Evolutionary conservation across 192 early-diverging fungal species (phyloP), one percentile per base, ranked within the genome.

Genomic region (Globomyces pollinis-pini): DNA sequence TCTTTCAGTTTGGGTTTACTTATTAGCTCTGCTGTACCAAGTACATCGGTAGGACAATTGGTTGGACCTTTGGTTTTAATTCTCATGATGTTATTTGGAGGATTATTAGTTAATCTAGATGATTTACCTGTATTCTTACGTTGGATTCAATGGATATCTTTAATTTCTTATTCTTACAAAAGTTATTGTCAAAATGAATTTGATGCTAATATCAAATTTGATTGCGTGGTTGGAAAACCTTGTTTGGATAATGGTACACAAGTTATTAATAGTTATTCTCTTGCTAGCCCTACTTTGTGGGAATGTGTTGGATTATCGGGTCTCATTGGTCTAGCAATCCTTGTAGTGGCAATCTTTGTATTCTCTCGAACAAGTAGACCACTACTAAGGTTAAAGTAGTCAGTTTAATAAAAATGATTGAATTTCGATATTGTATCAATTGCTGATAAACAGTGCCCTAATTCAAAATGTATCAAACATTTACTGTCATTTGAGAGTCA

Each of bases 131-230:
- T 67, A 1, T 69, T 77, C 31, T 30, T 66, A 12, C 65, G 68
- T 42, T 18, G 41, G 41, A 43, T 64, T 28, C 63, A 55, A 33
- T 69, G 64, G 55, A 42, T 77, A 8, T 77, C 75, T 13, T 18
- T 69, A 53, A 73, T 77, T 52, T 49, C 58, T 1, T 73, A 77
- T 44, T 52, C 70, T 2, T 68, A 72, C 55, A 70, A 67, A 51
- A 71, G 54, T 2, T 64, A 65, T 41, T 58, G 60, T 36, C 71
- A 73, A 57, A 77, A 77, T 53, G 75, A 77, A 49, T 77, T 77
- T 44, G 30, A 64, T 13, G 70, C 21, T 1, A 20, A 65, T 15
- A 57, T 72, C 0, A 7, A 21, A 5, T 55, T 77, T 23, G 29
- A 57, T 13, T 76, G 74, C 49, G 16, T 50, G 16, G 32, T 16